Evolutionary conservation across 1,284 basidiomycete genomes (phyloP).

Genomic region (Ganoderma multipileum): DNA sequence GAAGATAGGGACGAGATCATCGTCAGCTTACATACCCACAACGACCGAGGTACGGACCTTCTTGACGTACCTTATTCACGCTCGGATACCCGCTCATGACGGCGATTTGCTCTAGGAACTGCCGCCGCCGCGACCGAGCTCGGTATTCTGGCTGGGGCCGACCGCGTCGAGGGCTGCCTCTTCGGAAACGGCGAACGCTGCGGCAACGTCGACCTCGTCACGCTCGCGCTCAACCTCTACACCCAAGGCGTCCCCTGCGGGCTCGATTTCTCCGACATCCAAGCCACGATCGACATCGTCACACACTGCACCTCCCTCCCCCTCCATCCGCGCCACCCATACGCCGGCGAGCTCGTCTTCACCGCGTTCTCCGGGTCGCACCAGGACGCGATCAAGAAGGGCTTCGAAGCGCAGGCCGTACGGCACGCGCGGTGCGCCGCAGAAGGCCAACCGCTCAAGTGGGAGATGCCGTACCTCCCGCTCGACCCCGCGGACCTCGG

Average conservation of each 20-base stretch:
- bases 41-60: slow-evolving; percentile 79
- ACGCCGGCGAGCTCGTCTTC: slow-evolving; percentile 97
- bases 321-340: slow-evolving; percentile 96
- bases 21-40: slow-evolving; percentile 96
- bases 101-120: slow-evolving; percentile 60
- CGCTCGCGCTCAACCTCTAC: slow-evolving; percentile 94
- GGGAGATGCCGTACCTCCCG: slow-evolving; percentile 96
- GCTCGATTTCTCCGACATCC: slow-evolving; percentile 93
- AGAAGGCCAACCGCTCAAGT: slow-evolving; percentile 73
- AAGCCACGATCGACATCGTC: slow-evolving; percentile 90
- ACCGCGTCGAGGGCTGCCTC: slow-evolving; percentile 97
- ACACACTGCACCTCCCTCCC: slow-evolving; percentile 96
- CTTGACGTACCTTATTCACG: neutral
- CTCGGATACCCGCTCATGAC: neutral
- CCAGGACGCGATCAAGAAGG: slow-evolving; percentile 99
- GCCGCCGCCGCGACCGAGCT: slow-evolving; percentile 96
- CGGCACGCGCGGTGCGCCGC: slow-evolving; percentile 60
- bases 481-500: slow-evolving; percentile 97
- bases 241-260: slow-evolving; percentile 92
- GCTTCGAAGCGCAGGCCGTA: slow-evolving; percentile 84
- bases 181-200: slow-evolving; percentile 99
- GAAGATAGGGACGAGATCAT: slow-evolving; percentile 89
- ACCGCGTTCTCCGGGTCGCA: slow-evolving; percentile 99
- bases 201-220: slow-evolving; percentile 98
- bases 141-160: slow-evolving; percentile 90